Evolutionary conservation across 2,329 filamentous ascomycete species (phyloP), one percentile per base, ranked within the genome.

Genomic region (Botryotinia calthae): DNA sequence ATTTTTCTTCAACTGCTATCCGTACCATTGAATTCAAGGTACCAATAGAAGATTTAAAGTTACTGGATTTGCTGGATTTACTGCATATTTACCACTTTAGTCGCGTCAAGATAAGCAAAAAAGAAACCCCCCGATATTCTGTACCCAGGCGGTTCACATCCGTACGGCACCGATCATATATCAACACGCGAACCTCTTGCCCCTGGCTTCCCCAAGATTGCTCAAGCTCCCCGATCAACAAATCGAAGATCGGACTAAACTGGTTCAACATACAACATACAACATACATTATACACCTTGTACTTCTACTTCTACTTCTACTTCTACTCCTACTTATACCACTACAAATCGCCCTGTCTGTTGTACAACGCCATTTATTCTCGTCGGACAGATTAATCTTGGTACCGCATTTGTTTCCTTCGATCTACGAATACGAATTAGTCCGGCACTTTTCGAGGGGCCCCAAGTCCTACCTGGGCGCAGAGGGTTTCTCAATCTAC

Each of bases 401-500:
- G 42, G n/a, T 54, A 54, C 48, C 37, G 48, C 70, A 67, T 72
- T 59, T 67, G 70, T 72, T 72, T 59, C 66, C 61, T 51, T 48
- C 70, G 62, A 67, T 58, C 48, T 34, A 72, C 70, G 54, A 70
- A 58, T 51, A 72, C 56, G 51, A 67, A 48, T 48, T 40, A 61
- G 62, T 56, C 28, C 64, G 62, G 28, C 28, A 40, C n/a, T 48
- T 67, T 67, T 54, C 25, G 64, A 70, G 56, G 40, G 40, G 25
- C 70, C 56, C 68, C 56, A 70, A 64, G 64, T 70, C 71, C 71
- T 70, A 70, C 71, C 42, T 63, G 71, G 66, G 42, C 71, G 65
- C 63, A 54, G 68, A 54, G 64, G 70, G 70, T 72, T 56, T 51
- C 70, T 67, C 70, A 46, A 67, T 56, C 42, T 72, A 58, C 48